Evolutionary conservation across 2,329 filamentous ascomycete genomes (phyloP).

Genomic region (Leptographium lundbergii): DNA sequence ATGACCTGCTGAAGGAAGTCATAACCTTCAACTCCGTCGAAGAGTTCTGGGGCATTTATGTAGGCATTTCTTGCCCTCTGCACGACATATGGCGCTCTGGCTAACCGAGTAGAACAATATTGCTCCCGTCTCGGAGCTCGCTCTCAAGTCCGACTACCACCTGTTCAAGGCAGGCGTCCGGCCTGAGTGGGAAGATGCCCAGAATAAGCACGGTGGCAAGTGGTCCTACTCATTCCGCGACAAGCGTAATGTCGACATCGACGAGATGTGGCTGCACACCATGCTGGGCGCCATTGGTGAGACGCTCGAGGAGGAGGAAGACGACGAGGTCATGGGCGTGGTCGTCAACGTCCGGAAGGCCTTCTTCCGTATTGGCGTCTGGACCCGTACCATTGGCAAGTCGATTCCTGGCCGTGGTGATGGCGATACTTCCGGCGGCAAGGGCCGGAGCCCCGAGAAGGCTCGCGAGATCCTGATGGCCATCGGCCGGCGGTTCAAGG

Average conservation of each 20-base stretch:
- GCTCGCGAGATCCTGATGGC: constrained; percentile 71
- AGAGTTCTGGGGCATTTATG: constrained; percentile 99
- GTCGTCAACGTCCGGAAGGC: constrained; percentile 98
- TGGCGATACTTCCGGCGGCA: constrained; percentile 59
- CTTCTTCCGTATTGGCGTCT: constrained; percentile 94
- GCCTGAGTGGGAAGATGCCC: constrained; percentile 94
- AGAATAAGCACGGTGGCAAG: constrained; percentile 99
- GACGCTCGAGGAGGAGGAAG: constrained; percentile 86
- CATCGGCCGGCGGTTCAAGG: constrained; percentile 89
- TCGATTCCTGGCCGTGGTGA: constrained; percentile 63
- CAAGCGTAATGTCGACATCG: constrained; percentile 81
- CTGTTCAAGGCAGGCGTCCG: constrained; percentile 97
- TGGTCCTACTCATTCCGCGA: constrained; percentile 99
- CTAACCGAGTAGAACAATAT: constrained; percentile 76
- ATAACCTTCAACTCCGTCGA: constrained; percentile 98
- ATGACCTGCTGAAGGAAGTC: constrained; percentile 93
- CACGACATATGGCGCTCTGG: neutral
- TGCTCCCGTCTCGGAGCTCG: constrained; percentile 85
- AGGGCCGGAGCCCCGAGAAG: constrained; percentile 68
- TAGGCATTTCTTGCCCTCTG: constrained; percentile 36
- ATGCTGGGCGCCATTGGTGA: constrained; percentile 96
- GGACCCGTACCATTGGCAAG: constrained; percentile 91
- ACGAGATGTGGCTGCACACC: constrained; percentile 91
- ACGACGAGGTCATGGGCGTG: constrained; percentile 97
- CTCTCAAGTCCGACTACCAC: constrained; percentile 97